Evolutionary conservation across 179 eudicot species (phyloP), one percentile per base, ranked within the genome.

Genomic region (Pouteria campechiana): DNA sequence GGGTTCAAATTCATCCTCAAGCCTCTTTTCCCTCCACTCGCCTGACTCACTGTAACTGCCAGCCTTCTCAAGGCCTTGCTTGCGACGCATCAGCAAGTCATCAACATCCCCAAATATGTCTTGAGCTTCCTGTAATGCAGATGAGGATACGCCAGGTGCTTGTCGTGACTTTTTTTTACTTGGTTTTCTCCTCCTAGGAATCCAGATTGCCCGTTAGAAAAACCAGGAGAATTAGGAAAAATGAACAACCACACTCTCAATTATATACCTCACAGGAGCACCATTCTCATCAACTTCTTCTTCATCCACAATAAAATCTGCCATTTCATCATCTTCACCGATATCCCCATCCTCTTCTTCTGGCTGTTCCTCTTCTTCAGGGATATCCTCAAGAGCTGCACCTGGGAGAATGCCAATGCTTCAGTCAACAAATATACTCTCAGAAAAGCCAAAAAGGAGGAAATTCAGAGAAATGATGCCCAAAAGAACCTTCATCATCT

Each of bases 31-130:
- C 24, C 44, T 63, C 61, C 67, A 52, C 23, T 73, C 81, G 41
- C 75, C 62, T 38, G 54, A 28, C 6, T 73, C 82, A 48, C 72
- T 75, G 58, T 54, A 53, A 32, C 66, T 67, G 49, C 64, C 47
- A 37, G 46, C 48, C 63, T 60, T 71, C 17, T 74, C 81, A 22
- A 77, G 57, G 17, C 52, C 70, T 40, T 8, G 25, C 60, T 73
- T 81, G 3, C 96, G 75, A 30, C 60, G 66, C 64, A 61, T 68
- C 44, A 92, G 34, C 23, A 83, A 75, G 31, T 88, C 96, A 3
- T 83, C 95, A 31, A 83, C 93, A 55, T 92, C 93, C 31, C 99
- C 99, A 68, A 92, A 87, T 46, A 88, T 80, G 17, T 73, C 96
- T 19, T 77, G 88, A 31, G 96, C 99, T 58, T 83, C 96, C 58